Percentiles rank a stretch among this genome's conserved stretches.
Conservation (phyloP, 495 filamentous ascomycete genomes). For the Saxophila tyrrhenica region DNA sequence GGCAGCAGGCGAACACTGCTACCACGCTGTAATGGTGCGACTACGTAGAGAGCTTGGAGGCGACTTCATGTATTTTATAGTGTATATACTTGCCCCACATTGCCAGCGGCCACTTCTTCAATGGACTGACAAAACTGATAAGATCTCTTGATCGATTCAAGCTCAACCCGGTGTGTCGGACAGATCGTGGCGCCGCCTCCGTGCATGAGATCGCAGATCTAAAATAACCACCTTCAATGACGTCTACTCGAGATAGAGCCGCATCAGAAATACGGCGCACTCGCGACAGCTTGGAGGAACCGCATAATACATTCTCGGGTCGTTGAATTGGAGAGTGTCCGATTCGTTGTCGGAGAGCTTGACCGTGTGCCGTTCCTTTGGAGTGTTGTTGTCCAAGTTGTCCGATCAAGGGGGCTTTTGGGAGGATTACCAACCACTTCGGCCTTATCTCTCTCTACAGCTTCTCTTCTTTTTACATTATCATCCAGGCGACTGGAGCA, state of each 20-base stretch:
- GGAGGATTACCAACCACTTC: not conserved
- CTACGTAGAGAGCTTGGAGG: not conserved
- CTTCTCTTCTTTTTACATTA: no score
- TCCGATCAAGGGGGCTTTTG: not conserved
- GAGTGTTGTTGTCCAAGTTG: not conserved
- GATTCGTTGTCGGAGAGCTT: not conserved
- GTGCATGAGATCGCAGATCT: not conserved
- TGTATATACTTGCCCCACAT: not conserved
- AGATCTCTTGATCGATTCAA: not conserved
- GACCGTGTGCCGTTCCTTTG: not conserved
- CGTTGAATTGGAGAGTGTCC: not conserved
- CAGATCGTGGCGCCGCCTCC: not conserved
- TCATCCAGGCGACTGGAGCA: no score
- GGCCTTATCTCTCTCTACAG: not conserved
- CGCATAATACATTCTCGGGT: not conserved
- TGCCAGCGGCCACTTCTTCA: no score
- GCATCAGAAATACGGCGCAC: not conserved
- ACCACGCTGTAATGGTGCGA: constrained; percentile 13
- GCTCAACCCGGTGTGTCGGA: not conserved
- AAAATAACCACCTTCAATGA: not conserved
- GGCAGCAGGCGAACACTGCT: constrained; percentile 13
- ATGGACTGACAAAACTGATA: no score
- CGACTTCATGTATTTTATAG: not conserved
- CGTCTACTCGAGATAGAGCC: not conserved
- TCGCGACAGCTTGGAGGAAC: no score